Percentiles rank a stretch among this genome's conserved stretches.
phyloP scores from a whole-genome alignment of 2,329 filamentous ascomycete species.

The Allantophomopsis cytisporea region DNA sequence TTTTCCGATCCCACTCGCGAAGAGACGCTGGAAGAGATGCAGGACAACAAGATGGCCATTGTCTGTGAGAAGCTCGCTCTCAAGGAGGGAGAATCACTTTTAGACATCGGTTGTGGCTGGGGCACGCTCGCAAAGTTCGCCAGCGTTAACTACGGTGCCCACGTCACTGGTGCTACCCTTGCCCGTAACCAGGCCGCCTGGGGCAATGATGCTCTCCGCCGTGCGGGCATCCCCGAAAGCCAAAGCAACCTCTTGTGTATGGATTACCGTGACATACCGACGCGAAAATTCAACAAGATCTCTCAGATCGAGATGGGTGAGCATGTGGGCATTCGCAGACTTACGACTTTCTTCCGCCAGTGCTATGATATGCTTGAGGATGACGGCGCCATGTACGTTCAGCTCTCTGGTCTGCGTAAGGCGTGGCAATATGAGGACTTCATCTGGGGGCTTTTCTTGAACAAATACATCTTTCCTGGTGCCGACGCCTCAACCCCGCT shows the following conservation, averaged over 20 bases:
- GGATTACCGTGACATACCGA: slow-evolving; percentile 51
- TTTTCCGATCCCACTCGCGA: slow-evolving; percentile 15
- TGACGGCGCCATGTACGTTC: slow-evolving; percentile 57
- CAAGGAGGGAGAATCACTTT: slow-evolving; percentile 43
- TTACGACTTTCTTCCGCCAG: slow-evolving; percentile 47
- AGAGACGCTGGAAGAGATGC: slow-evolving; percentile 19
- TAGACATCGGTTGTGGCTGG: slow-evolving; percentile 59
- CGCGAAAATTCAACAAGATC: slow-evolving; percentile 53
- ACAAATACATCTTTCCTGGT: slow-evolving; percentile 64
- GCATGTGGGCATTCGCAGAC: slow-evolving; percentile 58
- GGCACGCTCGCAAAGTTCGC: slow-evolving; percentile 59
- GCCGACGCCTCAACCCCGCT: slow-evolving; percentile 58
- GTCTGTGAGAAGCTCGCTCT: slow-evolving; percentile 56
- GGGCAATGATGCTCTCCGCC: slow-evolving; percentile 53
- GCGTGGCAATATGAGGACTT: slow-evolving; percentile 62
- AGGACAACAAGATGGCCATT: slow-evolving; percentile 42
- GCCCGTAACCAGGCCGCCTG: slow-evolving; percentile 60
- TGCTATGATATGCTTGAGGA: slow-evolving; percentile 60
- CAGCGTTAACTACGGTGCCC: slow-evolving; percentile 57
- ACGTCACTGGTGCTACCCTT: slow-evolving; percentile 61
- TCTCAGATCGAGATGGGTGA: slow-evolving; percentile 64
- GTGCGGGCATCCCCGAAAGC: slow-evolving; percentile 43
- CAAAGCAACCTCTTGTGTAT: slow-evolving; percentile 55
- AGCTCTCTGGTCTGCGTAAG: slow-evolving; percentile 57
- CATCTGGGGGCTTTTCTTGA: slow-evolving; percentile 64